A percentile compares a stretch with the other conserved stretches of the same genome.
Conservation (phyloP, 163 green algal species). For the Chlamydomonas reinhardtii region DNA sequence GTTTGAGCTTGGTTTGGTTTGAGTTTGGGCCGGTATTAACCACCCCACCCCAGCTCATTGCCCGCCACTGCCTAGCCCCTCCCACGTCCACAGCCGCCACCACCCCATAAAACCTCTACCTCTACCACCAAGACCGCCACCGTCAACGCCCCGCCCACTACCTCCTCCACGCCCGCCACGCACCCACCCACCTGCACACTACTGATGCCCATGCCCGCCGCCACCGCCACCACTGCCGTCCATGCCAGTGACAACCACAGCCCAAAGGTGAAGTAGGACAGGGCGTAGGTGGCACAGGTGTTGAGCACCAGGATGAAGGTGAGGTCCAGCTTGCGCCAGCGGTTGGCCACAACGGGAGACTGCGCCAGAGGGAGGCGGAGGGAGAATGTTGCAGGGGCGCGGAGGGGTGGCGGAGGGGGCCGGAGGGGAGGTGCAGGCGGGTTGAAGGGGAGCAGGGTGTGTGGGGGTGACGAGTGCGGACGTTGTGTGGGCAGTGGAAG, state of each 20-base stretch:
- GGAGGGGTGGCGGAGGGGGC: background rate
- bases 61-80: too few relatives aligned
- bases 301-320: slow-evolving; percentile 52
- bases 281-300: slow-evolving; percentile 44
- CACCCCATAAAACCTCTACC: too few relatives aligned
- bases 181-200: background rate
- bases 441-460: too few relatives aligned
- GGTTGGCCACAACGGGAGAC: slow-evolving; percentile 30
- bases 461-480: too few relatives aligned
- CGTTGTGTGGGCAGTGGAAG: too few relatives aligned
- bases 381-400: background rate
- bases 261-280: slow-evolving; percentile 52
- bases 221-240: slow-evolving; percentile 2
- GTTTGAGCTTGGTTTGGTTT: too few relatives aligned
- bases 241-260: background rate
- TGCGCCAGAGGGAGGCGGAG: background rate
- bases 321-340: slow-evolving; percentile 45
- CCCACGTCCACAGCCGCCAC: too few relatives aligned
- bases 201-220: slow-evolving; percentile 11
- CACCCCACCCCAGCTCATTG: too few relatives aligned
- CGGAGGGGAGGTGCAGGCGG: background rate
- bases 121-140: too few relatives aligned
- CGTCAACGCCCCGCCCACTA: background rate
- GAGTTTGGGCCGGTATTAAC: too few relatives aligned
- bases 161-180: background rate